Conservation (phyloP, 2,329 filamentous ascomycete genomes). For the Aspergillus tamarii region DNA sequence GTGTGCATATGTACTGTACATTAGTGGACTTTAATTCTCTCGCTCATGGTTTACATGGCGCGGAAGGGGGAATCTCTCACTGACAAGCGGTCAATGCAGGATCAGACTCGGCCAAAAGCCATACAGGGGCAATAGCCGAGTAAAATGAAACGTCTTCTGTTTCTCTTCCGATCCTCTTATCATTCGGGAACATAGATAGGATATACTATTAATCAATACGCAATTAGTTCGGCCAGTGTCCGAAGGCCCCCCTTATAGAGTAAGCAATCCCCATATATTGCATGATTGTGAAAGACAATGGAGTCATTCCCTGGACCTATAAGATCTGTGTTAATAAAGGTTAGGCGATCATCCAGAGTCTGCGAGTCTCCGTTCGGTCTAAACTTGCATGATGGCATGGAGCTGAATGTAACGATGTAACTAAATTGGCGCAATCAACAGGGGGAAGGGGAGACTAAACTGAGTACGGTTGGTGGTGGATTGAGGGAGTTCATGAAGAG, state of each 20-base stretch:
- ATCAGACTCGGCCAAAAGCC: neutral
- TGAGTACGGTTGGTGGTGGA: neutral
- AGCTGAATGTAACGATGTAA: neutral
- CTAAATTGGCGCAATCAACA: neutral
- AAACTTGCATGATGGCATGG: neutral
- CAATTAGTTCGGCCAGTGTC: neutral
- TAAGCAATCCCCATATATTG: neutral
- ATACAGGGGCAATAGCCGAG: neutral
- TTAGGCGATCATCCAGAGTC: neutral
- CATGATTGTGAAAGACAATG: neutral
- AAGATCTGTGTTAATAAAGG: neutral
- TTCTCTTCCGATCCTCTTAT: neutral
- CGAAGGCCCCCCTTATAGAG: neutral
- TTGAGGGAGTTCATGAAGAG: neutral
- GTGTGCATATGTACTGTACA: neutral
- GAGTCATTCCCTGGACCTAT: neutral
- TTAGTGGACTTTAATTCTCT: too few relatives aligned
- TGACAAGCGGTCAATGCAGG: neutral
- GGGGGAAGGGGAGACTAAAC: neutral
- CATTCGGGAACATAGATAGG: neutral
- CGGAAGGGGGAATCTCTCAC: too few relatives aligned
- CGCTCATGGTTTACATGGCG: neutral
- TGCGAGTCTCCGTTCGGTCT: neutral
- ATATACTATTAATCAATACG: neutral
- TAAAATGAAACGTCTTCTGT: neutral